A percentile compares a stretch with the other conserved stretches of the same genome.
Evolutionary conservation across 1,284 basidiomycete genomes (phyloP).

Genomic region (Microbotryum silenes-acaulis): DNA sequence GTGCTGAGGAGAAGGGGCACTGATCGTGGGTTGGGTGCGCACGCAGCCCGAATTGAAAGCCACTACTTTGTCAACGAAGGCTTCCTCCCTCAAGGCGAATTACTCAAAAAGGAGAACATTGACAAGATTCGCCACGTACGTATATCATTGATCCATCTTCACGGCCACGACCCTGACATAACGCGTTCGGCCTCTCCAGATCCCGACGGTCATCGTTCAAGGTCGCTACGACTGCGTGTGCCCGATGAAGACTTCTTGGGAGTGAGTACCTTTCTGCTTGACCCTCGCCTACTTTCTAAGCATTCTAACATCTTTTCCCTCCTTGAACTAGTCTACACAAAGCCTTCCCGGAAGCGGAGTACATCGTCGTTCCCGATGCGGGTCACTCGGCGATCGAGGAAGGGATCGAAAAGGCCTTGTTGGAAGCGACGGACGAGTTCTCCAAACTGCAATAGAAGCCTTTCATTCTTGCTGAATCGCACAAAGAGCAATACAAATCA

Average conservation of each 20-base stretch:
- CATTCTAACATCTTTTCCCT: conserved; percentile 27
- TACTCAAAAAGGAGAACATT: conserved; percentile 72
- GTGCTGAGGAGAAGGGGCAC: too few species aligned
- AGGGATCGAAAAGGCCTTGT: conserved; percentile 62
- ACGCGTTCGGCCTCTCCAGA: conserved; percentile 53
- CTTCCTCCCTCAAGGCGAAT: conserved; percentile 75
- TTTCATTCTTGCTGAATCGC: too few species aligned
- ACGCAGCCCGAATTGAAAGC: conserved; percentile 69
- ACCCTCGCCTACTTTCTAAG: not conserved
- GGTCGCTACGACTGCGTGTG: conserved; percentile 52
- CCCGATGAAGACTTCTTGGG: conserved; percentile 43
- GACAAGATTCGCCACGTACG: conserved; percentile 60
- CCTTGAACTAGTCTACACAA: conserved; percentile 55
- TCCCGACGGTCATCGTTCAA: conserved; percentile 76
- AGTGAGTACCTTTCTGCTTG: conserved; percentile 30
- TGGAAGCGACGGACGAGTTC: conserved; percentile 51
- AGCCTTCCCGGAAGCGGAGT: conserved; percentile 63
- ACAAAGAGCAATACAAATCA: not conserved
- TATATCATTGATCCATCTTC: too few species aligned
- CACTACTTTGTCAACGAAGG: conserved; percentile 74
- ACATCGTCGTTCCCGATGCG: conserved; percentile 67
- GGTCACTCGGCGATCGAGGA: conserved; percentile 79
- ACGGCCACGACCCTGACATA: not conserved
- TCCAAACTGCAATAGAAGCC: conserved; percentile 26
- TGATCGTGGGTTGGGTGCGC: not conserved